Evolutionary conservation across 1,284 basidiomycete genomes (phyloP), one percentile per base, ranked within the genome.

Genomic region (Pascua guehoae): DNA sequence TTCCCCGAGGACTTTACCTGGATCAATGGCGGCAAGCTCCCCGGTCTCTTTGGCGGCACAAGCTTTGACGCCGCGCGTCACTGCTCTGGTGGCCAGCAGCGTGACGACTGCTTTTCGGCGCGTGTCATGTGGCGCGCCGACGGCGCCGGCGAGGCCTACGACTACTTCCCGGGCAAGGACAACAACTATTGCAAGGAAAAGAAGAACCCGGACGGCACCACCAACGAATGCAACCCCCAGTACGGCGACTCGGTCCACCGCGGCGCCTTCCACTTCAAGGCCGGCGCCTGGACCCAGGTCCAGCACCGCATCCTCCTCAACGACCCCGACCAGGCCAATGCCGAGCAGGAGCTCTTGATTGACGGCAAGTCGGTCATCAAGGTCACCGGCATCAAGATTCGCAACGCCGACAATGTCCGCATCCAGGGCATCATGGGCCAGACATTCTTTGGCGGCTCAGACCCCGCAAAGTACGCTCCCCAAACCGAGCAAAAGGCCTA

Each of bases 261-360:
- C 12, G 88, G 88, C 0, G 79, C 86, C 0, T 92, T 89, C 80
- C 70, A 64, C 3, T 91, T 84, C 76, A 74, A 80, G 8, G 68
- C 73, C 5, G 86, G 83, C 10, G 82, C 85, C 66, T 89, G 88
- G 87, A 78, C 79, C 3, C 79, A 79, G 2, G 70, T 88, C 17
- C 81, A 84, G 0, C 79, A 86, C 58, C 78, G 86, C n/a, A 77
- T 88, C 53, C 84, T 81, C 70, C 66, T 88, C 57, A 88, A 88
- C 67, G 76, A 80, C 10, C 62, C 81, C 8, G 84, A 76, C 8
- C 56, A 64, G 43, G 63, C 88, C 58, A 73, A 78, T 57, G 75
- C 84, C 2, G 69, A 78, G 63, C 74, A 73, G 40, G 81, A 86
- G 71, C 71, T 87, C 46, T 84, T 81, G 66, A 80, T 82, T 50